A percentile compares a stretch with the other conserved stretches of the same genome.
phyloP scores from a whole-genome alignment of 2,329 filamentous ascomycete species.

The Xylariaceae sp. region DNA sequence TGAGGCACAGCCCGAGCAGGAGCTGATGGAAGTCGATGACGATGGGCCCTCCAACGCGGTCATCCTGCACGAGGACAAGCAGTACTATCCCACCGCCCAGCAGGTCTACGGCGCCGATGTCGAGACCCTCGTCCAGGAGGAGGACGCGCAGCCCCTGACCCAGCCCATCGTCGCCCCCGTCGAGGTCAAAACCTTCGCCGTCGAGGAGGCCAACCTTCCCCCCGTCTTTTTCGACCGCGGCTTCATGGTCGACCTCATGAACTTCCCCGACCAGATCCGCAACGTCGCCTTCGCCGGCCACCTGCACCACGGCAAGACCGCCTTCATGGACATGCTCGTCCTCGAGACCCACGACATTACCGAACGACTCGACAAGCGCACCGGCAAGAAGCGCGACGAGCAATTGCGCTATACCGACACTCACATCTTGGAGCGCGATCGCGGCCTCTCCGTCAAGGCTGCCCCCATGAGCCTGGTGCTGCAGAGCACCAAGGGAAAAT shows the following conservation, averaged over 20 bases:
- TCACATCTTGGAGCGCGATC: slow-evolving; percentile 82
- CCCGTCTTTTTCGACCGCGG: slow-evolving; percentile 82
- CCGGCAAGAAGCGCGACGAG: slow-evolving; percentile 79
- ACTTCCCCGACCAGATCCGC: slow-evolving; percentile 88
- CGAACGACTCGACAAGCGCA: slow-evolving; percentile 74
- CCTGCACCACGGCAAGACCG: slow-evolving; percentile 95
- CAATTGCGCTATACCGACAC: slow-evolving; percentile 94
- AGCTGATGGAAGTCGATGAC: slow-evolving; percentile 91
- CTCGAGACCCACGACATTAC: slow-evolving; percentile 89
- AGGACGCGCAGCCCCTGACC: slow-evolving; percentile 89
- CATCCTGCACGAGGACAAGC: slow-evolving; percentile 98
- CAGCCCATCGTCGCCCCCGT: slow-evolving; percentile 93
- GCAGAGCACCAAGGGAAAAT: slow-evolving; percentile 86
- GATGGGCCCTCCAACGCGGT: slow-evolving; percentile 93
- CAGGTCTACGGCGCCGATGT: slow-evolving; percentile 94
- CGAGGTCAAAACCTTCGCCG: slow-evolving; percentile 91
- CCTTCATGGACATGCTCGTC: slow-evolving; percentile 97
- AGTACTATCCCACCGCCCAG: slow-evolving; percentile 97
- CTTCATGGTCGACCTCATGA: slow-evolving; percentile 96
- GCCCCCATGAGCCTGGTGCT: slow-evolving; percentile 93
- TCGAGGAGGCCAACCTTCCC: slow-evolving; percentile 88
- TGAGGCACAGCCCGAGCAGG: slow-evolving; percentile 66
- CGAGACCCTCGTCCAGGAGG: slow-evolving; percentile 93
- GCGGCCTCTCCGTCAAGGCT: slow-evolving; percentile 87
- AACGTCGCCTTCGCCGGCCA: slow-evolving; percentile 92